These are phyloP conservation scores for Monosporascus sp. DNA, from an alignment of 2,329 filamentous ascomycete species.

Conservation along the genomic window DNA sequence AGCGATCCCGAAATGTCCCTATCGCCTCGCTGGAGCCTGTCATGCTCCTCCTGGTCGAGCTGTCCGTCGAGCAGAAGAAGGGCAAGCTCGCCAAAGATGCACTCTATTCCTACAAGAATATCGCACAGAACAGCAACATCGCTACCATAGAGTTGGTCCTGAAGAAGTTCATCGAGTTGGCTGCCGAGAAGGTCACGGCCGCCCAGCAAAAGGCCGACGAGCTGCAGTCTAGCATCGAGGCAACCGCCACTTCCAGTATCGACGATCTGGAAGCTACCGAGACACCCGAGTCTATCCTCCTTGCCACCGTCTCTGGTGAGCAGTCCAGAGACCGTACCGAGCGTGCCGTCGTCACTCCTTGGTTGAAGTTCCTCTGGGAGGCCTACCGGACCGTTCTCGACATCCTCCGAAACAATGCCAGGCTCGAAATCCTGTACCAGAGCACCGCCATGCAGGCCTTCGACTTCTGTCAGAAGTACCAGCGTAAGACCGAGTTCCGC, in stretches of 20 bases:
- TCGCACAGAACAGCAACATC: conserved; percentile 97
- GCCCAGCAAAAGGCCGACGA: conserved; percentile 95
- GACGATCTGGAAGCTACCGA: conserved; percentile 96
- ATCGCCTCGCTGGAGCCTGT: conserved; percentile 96
- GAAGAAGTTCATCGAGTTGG: conserved; percentile 96
- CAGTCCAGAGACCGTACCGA: conserved; percentile 96
- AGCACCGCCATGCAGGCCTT: conserved; percentile 97
- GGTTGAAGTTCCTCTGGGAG: conserved; percentile 99
- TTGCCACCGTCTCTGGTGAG: conserved; percentile 96
- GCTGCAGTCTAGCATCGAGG: conserved; percentile 82
- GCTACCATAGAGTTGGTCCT: conserved; percentile 96
- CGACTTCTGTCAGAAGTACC: conserved; percentile 97
- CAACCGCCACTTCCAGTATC: conserved; percentile 66
- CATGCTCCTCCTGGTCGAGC: conserved; percentile 95
- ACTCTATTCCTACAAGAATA: conserved; percentile 99
- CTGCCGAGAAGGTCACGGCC: conserved; percentile 91
- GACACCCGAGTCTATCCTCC: conserved; percentile 94
- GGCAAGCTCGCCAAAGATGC: conserved; percentile 98
- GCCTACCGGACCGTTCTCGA: conserved; percentile 97
- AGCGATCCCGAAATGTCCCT: conserved; percentile 94
- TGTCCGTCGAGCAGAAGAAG: conserved; percentile 95
- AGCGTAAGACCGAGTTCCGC: conserved; percentile 98
- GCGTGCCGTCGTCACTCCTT: conserved; percentile 95
- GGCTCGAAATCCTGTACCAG: conserved; percentile 96
- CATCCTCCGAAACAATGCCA: conserved; percentile 97